Percentiles rank a stretch among this genome's conserved stretches.
Evolutionary conservation across 2,329 filamentous ascomycete species (phyloP).

Genomic region (Penicillium vulpinum): DNA sequence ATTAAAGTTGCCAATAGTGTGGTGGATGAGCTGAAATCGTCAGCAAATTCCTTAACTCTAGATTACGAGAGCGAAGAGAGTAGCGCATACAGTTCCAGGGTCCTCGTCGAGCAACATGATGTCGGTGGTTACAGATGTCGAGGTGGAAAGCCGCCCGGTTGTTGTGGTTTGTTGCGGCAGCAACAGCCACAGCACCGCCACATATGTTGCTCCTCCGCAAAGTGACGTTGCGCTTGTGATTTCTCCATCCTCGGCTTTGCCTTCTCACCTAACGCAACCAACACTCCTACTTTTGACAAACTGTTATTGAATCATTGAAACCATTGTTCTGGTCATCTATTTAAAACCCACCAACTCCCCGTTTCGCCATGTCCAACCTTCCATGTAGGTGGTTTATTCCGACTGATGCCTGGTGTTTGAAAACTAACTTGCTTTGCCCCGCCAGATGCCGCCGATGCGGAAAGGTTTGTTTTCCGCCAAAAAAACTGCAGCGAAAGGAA

Average conservation of each 20-base stretch:
- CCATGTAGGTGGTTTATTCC: constrained; percentile 45
- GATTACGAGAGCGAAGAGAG: not conserved
- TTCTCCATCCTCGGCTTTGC: constrained; percentile 9
- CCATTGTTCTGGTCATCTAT: not conserved
- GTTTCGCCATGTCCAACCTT: constrained; percentile 47
- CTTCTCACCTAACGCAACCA: not conserved
- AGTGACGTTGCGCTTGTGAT: constrained; percentile 28
- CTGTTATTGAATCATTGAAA: not conserved
- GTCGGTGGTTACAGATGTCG: constrained; percentile 19
- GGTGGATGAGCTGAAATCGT: constrained; percentile 71
- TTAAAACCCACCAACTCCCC: not conserved
- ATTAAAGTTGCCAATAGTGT: constrained; percentile 94
- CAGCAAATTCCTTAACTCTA: not conserved
- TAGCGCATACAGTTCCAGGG: constrained; percentile 69
- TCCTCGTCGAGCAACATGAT: constrained; percentile 94
- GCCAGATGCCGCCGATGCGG: constrained; percentile 92
- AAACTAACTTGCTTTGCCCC: constrained; percentile 14
- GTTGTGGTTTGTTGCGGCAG: constrained; percentile 38
- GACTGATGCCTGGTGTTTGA: not conserved
- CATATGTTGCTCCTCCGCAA: constrained; percentile 31
- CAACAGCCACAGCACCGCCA: constrained; percentile 45
- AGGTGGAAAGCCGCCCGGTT: constrained; percentile 16
- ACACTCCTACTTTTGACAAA: not conserved
- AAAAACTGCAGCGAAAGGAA: not conserved
- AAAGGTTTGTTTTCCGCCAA: constrained; percentile 64